phyloP scores from a whole-genome alignment of 768 basidiomycete genomes.

The Lactarius hengduanensis region DNA sequence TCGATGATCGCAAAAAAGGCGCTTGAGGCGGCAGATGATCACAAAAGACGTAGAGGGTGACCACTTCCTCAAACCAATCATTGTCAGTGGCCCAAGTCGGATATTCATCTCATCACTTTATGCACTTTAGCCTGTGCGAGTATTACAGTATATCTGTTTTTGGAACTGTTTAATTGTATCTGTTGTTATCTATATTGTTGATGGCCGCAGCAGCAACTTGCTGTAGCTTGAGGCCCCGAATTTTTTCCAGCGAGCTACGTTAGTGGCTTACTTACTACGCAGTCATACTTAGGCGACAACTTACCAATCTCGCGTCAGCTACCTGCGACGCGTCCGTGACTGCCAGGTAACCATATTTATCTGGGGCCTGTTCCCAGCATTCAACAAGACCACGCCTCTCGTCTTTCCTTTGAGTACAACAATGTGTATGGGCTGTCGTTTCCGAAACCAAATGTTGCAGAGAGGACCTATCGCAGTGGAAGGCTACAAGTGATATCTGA shows the following conservation, averaged over 20 bases:
- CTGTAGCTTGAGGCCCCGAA: not conserved
- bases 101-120: not conserved
- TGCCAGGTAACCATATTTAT: not conserved
- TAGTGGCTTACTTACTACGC: not conserved
- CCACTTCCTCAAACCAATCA: not conserved
- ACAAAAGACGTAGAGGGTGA: conserved; percentile 44
- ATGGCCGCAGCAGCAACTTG: not conserved
- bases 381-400: not conserved
- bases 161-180: not conserved
- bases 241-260: not conserved
- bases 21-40: conserved; percentile 53
- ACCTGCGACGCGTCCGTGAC: not conserved
- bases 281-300: not conserved
- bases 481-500: no score
- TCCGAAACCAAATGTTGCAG: not conserved
- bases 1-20: conserved; percentile 69
- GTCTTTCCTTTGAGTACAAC: not conserved
- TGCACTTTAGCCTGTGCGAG: no score
- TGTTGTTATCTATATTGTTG: not conserved
- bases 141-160: no score
- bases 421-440: not conserved
- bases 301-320: not conserved
- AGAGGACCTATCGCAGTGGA: not conserved
- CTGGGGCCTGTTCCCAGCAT: not conserved
- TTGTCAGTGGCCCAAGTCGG: not conserved